phyloP scores from a whole-genome alignment of 2,329 filamentous ascomycete genomes.

The Hortaea sp. region DNA sequence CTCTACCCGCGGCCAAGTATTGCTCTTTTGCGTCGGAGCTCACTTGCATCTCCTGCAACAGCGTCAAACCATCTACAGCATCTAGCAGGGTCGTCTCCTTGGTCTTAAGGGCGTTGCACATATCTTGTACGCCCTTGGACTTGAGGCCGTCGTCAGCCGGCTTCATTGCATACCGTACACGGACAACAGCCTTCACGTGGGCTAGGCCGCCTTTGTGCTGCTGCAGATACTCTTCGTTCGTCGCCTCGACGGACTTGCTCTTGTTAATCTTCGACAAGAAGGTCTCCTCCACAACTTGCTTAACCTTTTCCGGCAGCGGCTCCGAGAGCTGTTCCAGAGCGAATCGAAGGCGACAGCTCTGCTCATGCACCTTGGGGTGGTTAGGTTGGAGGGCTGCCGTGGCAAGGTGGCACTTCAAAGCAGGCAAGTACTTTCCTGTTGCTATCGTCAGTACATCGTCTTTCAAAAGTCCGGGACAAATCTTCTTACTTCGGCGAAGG shows the following conservation, averaged over 20 bases:
- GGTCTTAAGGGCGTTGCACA: slow-evolving; percentile 49
- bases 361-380: slow-evolving; percentile 65
- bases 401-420: slow-evolving; percentile 73
- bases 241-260: slow-evolving; percentile 39
- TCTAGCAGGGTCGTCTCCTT: slow-evolving; percentile 45
- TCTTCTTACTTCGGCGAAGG: slow-evolving; percentile 58
- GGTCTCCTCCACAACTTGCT: slow-evolving; percentile 58
- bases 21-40: slow-evolving; percentile 38
- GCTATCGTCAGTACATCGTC: slow-evolving; percentile 4
- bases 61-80: slow-evolving; percentile 44
- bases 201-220: slow-evolving; percentile 52
- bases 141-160: slow-evolving; percentile 46
- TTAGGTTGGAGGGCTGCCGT: slow-evolving; percentile 58
- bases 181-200: slow-evolving; percentile 55
- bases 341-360: slow-evolving; percentile 54
- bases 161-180: slow-evolving; percentile 49
- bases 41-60: slow-evolving; percentile 44
- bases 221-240: slow-evolving; percentile 52
- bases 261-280: slow-evolving; percentile 47
- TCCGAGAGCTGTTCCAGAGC: slow-evolving; percentile 38
- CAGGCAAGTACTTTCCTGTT: slow-evolving; percentile 71
- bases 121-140: slow-evolving; percentile 48
- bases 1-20: slow-evolving; percentile 33
- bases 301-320: slow-evolving; percentile 54
- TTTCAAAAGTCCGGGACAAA: not conserved